These are phyloP conservation scores for Cynanchum wilfordii DNA, from an alignment of 257 asterid genomes.

Conservation along the genomic window DNA sequence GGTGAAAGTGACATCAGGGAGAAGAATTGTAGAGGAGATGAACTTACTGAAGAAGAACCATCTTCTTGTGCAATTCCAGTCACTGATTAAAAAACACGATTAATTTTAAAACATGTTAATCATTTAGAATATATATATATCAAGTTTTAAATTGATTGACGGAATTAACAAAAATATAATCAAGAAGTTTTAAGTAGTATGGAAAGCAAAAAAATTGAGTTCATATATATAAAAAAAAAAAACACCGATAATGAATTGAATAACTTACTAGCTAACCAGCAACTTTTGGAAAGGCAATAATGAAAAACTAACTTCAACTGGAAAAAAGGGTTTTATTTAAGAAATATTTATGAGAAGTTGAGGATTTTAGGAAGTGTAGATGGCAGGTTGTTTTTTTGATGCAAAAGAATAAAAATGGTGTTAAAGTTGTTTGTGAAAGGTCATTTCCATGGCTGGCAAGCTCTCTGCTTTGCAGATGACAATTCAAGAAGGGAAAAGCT, in stretches of 20 bases:
- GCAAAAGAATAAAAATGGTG: constrained; percentile 24
- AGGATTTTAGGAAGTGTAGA: constrained; percentile 11
- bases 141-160: too few species aligned
- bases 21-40: constrained; percentile 59
- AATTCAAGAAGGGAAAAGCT: constrained; percentile 32
- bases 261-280: constrained; percentile 21
- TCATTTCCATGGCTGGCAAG: constrained; percentile 27
- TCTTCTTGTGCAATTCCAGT: constrained; percentile 48
- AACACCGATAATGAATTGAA: background rate
- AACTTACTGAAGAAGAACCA: constrained; percentile 51
- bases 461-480: constrained; percentile 25
- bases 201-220: background rate
- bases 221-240: background rate
- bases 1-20: constrained; percentile 65
- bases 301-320: constrained; percentile 11
- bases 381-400: background rate
- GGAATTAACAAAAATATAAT: constrained; percentile 6
- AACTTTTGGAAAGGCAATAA: background rate
- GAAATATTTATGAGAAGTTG: constrained; percentile 5
- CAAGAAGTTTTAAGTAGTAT: background rate
- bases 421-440: constrained; percentile 22
- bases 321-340: constrained; percentile 13
- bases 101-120: too few species aligned
- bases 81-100: background rate
- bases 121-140: too few species aligned